phyloP scores from a whole-genome alignment of 257 asterid genomes.

The Petunia axillaris region DNA sequence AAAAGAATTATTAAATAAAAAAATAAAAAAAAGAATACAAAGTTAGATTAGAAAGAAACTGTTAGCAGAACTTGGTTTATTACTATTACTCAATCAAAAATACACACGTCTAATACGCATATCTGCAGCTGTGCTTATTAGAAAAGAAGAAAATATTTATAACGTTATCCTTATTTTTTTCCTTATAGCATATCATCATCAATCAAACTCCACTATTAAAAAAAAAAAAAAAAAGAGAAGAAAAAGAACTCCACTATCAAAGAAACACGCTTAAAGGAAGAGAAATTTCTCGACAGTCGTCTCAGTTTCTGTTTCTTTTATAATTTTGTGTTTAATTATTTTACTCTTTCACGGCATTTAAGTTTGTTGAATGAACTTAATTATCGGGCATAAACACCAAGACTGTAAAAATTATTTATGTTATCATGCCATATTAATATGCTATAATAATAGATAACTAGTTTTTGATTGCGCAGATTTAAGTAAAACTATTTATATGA shows the following conservation, averaged over 20 bases:
- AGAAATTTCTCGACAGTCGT: too few species aligned
- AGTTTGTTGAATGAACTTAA: too few species aligned
- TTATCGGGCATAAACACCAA: too few species aligned
- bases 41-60: constrained; percentile 2
- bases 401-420: too few species aligned
- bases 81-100: too few species aligned
- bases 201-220: constrained; percentile 5
- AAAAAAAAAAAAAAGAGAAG: background rate
- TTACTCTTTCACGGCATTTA: background rate
- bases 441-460: too few species aligned
- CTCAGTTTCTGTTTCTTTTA: background rate
- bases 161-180: background rate
- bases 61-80: background rate
- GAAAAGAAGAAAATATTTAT: background rate
- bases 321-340: background rate
- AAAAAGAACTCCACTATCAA: background rate
- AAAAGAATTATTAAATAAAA: background rate
- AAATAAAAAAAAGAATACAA: background rate
- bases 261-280: background rate
- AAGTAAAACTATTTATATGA: too few species aligned
- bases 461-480: too few species aligned
- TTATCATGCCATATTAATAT: too few species aligned
- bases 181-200: background rate
- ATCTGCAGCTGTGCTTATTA: background rate
- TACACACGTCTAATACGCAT: background rate